phyloP scores from a whole-genome alignment of 106 monocot genomes.

The Dendrobium officinale region DNA sequence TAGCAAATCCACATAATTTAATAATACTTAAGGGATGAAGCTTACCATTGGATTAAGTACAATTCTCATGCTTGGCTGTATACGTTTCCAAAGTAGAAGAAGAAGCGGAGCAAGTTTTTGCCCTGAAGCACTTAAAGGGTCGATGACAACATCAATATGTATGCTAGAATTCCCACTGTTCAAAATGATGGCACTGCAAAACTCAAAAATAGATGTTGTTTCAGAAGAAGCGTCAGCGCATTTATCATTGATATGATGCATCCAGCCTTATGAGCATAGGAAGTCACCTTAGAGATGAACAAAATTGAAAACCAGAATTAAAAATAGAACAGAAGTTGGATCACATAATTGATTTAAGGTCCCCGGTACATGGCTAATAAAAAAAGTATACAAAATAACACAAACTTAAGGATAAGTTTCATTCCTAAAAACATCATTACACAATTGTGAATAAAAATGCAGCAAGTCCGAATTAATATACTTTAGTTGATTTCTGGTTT shows the following conservation, averaged over 20 bases:
- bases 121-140: conserved; percentile 89
- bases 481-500: background rate
- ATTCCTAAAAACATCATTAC: background rate
- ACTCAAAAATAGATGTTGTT: conserved; percentile 5
- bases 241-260: background rate
- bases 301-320: background rate
- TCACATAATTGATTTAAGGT: background rate
- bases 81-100: conserved; percentile 56
- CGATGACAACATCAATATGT: conserved; percentile 96
- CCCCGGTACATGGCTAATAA: background rate
- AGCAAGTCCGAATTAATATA: background rate
- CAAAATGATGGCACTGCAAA: conserved; percentile 73
- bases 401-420: background rate
- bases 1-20: background rate
- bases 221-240: background rate
- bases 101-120: conserved; percentile 91
- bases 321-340: background rate
- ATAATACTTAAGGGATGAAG: conserved; percentile 5
- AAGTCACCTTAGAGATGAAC: background rate
- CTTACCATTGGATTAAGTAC: conserved; percentile 92
- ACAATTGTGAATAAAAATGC: background rate
- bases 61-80: conserved; percentile 95
- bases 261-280: background rate
- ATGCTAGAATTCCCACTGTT: conserved; percentile 60
- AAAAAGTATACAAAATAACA: background rate